These are phyloP conservation scores for Phytophthora vignae DNA, from an alignment of 352 stramenopile genomes.

Conservation along the genomic window DNA sequence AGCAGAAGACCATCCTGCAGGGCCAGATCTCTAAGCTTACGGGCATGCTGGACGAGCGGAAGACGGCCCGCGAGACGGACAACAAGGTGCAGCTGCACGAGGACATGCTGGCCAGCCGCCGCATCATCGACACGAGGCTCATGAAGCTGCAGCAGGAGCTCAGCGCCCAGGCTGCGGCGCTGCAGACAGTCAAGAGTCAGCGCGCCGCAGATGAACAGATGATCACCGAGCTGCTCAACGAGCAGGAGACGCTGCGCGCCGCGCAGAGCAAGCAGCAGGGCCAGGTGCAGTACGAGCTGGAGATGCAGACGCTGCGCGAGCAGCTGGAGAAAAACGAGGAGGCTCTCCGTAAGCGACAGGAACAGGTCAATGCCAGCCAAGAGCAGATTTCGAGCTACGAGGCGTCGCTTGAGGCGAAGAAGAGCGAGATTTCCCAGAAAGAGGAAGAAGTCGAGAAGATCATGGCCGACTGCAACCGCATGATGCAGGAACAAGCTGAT, in stretches of 20 bases:
- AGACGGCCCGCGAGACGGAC: conserved; percentile 45
- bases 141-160: conserved; percentile 77
- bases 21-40: conserved; percentile 85
- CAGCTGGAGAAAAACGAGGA: conserved; percentile 79
- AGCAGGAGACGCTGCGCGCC: conserved; percentile 77
- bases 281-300: conserved; percentile 62
- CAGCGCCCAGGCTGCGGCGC: conserved; percentile 55
- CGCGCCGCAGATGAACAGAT: conserved; percentile 81
- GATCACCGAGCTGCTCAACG: conserved; percentile 85
- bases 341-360: conserved; percentile 71
- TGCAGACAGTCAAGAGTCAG: conserved; percentile 77
- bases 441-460: conserved; percentile 84
- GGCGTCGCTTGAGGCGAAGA: conserved; percentile 65
- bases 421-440: conserved; percentile 71
- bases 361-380: conserved; percentile 72
- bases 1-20: conserved; percentile 76
- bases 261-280: conserved; percentile 60
- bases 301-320: conserved; percentile 75
- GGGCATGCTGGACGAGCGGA: conserved; percentile 68
- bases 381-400: conserved; percentile 79
- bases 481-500: conserved; percentile 88
- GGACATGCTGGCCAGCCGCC: conserved; percentile 87
- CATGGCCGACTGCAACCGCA: conserved; percentile 86
- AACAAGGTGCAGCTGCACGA: conserved; percentile 70
- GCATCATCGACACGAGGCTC: conserved; percentile 87